Evolutionary conservation across 1,139 yeast species (phyloP).

Genomic region (Kluyveromyces sp.): DNA sequence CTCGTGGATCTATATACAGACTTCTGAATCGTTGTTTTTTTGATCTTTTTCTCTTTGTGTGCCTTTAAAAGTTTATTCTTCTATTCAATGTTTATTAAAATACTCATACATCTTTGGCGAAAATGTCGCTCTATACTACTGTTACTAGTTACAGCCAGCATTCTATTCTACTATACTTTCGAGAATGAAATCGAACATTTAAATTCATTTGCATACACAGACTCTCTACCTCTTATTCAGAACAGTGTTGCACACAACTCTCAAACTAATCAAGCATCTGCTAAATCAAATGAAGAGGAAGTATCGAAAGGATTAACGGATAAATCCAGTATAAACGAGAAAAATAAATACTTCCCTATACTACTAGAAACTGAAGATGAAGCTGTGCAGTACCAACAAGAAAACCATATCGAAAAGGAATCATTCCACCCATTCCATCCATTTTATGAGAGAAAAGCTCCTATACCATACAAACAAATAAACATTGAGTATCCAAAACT

Average conservation of each 20-base stretch:
- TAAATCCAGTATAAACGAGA: slow-evolving; percentile 24
- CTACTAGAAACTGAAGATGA: slow-evolving; percentile 12
- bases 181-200: slow-evolving; percentile 30
- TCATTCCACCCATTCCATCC: slow-evolving; percentile 3
- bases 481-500: background rate
- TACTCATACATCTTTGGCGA: background rate
- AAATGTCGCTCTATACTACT: slow-evolving; percentile 19
- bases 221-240: slow-evolving; percentile 25
- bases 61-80: no score
- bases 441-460: slow-evolving; percentile 2
- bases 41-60: no score
- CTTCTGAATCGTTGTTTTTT: no score
- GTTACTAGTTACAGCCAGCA: slow-evolving; percentile 21
- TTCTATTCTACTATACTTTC: slow-evolving; percentile 30
- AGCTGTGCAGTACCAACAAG: background rate
- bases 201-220: slow-evolving; percentile 30
- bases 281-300: background rate
- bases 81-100: background rate
- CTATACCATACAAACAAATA: slow-evolving; percentile 3
- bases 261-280: background rate
- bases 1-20: no score
- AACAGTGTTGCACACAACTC: background rate
- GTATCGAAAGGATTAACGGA: slow-evolving; percentile 4
- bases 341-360: slow-evolving; percentile 34
- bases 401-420: background rate